Evolutionary conservation across 164 flowering plant genomes (phyloP).

Genomic region (Malania oleifera): DNA sequence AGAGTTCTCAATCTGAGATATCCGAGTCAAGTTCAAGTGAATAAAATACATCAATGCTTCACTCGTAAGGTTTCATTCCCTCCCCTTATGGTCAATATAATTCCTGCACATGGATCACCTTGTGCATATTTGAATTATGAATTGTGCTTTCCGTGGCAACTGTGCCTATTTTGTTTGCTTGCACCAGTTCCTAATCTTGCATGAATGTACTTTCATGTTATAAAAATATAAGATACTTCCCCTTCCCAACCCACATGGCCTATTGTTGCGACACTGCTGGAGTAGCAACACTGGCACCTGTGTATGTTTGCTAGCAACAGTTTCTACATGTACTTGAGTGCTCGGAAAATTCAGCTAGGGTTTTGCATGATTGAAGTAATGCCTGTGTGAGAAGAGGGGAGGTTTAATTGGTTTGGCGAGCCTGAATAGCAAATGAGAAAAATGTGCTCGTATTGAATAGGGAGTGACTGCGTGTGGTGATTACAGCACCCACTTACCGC

Average conservation of each 20-base stretch:
- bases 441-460: too few species aligned
- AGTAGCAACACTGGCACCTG: too few species aligned
- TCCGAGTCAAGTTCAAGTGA: slow-evolving; percentile 16
- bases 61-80: background rate
- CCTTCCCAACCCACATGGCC: background rate
- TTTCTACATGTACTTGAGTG: background rate
- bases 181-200: background rate
- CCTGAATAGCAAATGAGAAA: too few species aligned
- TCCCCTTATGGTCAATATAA: background rate
- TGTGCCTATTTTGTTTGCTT: slow-evolving; percentile 6
- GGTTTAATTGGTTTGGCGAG: too few species aligned
- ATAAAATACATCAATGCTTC: slow-evolving; percentile 14
- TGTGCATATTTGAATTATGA: background rate
- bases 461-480: too few species aligned
- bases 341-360: too few species aligned
- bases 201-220: background rate
- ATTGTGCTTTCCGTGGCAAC: background rate
- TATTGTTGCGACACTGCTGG: background rate
- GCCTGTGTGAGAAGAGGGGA: too few species aligned
- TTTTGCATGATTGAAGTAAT: too few species aligned
- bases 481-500: too few species aligned
- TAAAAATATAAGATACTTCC: background rate
- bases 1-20: slow-evolving; percentile 3
- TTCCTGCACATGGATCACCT: background rate
- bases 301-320: background rate